phyloP scores from a whole-genome alignment of 2,329 filamentous ascomycete genomes.

The Talaromyces albobiverticillius region DNA sequence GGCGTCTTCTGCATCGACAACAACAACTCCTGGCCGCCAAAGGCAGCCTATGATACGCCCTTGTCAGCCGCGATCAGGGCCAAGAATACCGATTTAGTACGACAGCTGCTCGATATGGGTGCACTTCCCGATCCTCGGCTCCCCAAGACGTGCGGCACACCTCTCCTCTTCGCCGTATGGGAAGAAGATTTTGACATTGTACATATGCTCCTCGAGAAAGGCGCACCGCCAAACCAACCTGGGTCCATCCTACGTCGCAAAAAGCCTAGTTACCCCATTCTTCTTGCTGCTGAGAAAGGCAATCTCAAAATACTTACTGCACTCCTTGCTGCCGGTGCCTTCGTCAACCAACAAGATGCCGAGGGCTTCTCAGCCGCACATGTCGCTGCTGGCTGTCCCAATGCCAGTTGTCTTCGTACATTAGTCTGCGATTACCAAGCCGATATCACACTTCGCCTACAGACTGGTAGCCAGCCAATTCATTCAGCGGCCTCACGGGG shows the following conservation, averaged over 20 bases:
- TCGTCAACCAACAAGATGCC: not conserved
- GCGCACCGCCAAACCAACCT: conserved; percentile 12
- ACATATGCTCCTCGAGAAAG: not conserved
- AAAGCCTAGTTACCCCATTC: not conserved
- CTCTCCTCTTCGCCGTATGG: conserved; percentile 15
- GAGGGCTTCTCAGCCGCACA: not conserved
- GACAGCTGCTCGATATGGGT: not conserved
- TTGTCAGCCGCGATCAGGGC: conserved; percentile 15
- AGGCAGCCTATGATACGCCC: conserved; percentile 9
- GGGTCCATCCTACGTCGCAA: not conserved
- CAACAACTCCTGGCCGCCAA: too few species aligned
- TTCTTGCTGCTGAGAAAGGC: conserved; percentile 11
- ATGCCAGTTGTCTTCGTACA: not conserved
- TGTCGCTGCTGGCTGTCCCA: not conserved
- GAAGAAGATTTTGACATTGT: conserved; percentile 3
- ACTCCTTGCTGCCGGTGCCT: not conserved
- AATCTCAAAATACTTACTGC: conserved; percentile 13
- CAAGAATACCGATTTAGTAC: conserved; percentile 17
- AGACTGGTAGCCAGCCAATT: not conserved
- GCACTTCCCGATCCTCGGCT: conserved; percentile 13
- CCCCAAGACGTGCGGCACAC: not conserved
- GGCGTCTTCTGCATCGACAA: too few species aligned
- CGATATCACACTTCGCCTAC: not conserved
- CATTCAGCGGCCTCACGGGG: not conserved
- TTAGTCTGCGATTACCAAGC: not conserved